A percentile compares a stretch with the other conserved stretches of the same genome.
Conservation (phyloP, 257 asterid species). For the Eucommia ulmoides region DNA sequence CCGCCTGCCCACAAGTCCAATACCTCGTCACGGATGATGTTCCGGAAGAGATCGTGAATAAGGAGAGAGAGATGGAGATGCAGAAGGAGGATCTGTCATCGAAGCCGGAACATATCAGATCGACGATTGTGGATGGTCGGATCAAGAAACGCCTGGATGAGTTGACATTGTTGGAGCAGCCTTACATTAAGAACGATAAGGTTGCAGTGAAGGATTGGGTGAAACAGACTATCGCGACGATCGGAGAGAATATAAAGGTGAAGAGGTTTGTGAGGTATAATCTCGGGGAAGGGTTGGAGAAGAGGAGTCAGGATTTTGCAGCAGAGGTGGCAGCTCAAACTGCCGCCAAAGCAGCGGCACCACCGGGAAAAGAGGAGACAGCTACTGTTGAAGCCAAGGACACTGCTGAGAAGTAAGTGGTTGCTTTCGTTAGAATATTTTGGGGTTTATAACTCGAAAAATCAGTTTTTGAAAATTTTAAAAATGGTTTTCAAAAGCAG, state of each 20-base stretch:
- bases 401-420: conserved; percentile 49
- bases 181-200: conserved; percentile 88
- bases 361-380: conserved; percentile 41
- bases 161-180: conserved; percentile 76
- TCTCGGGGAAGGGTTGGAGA: conserved; percentile 94
- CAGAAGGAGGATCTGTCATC: conserved; percentile 85
- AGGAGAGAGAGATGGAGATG: conserved; percentile 80
- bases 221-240: conserved; percentile 80
- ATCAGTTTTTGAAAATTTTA: no score
- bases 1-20: conserved; percentile 93
- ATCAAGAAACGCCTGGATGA: conserved; percentile 81
- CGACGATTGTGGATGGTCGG: conserved; percentile 88
- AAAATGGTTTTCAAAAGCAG: no score
- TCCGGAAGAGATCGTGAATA: conserved; percentile 53
- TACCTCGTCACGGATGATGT: conserved; percentile 69
- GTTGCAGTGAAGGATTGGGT: conserved; percentile 80
- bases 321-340: conserved; percentile 99
- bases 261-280: conserved; percentile 73
- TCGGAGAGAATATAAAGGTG: conserved; percentile 91
- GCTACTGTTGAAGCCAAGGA: conserved; percentile 39
- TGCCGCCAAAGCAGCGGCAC: conserved; percentile 43
- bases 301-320: conserved; percentile 90
- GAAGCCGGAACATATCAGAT: conserved; percentile 87
- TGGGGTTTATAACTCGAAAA: no score
- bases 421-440: conserved; percentile 4